phyloP scores from a whole-genome alignment of 306 rosid species.

The Castanea crenata region DNA sequence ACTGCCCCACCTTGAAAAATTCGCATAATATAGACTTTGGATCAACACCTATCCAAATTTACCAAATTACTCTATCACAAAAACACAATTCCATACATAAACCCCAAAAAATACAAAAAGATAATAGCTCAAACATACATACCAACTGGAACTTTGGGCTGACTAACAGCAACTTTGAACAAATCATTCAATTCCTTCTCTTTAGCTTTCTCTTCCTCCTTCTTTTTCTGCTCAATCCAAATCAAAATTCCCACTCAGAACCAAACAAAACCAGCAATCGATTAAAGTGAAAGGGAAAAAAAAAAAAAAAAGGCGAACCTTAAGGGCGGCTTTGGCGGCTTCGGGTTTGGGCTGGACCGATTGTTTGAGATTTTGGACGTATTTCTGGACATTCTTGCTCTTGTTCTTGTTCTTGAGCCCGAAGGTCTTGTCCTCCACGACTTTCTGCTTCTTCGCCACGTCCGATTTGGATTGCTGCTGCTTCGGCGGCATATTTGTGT shows the following conservation, averaged over 20 bases:
- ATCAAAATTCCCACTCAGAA: not conserved
- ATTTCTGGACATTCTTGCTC: conserved; percentile 85
- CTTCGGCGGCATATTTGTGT: conserved; percentile 78
- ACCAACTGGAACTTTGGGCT: conserved; percentile 93
- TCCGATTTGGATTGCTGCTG: conserved; percentile 74
- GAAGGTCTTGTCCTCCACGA: conserved; percentile 94
- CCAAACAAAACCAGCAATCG: not conserved
- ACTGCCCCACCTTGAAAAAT: conserved; percentile 87
- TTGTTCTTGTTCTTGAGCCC: conserved; percentile 95
- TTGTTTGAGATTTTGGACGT: conserved; percentile 72
- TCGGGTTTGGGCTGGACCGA: conserved; percentile 71
- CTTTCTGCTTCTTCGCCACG: conserved; percentile 91
- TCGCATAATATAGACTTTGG: conserved; percentile 96
- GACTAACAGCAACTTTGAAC: conserved; percentile 90
- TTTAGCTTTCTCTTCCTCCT: conserved; percentile 91
- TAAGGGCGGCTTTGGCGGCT: conserved; percentile 54
- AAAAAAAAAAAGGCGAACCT: conserved; percentile 38
- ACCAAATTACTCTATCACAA: conserved; percentile 12
- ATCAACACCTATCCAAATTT: conserved; percentile 79
- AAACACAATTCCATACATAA: conserved; percentile 5
- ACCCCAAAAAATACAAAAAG: not conserved
- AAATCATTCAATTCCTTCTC: conserved; percentile 92
- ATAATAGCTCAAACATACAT: conserved; percentile 23
- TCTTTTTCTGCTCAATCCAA: conserved; percentile 68
- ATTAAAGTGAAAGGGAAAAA: not conserved